Evolutionary conservation across 2,329 filamentous ascomycete genomes (phyloP).

Genomic region (Pestalotiopsis sp.): DNA sequence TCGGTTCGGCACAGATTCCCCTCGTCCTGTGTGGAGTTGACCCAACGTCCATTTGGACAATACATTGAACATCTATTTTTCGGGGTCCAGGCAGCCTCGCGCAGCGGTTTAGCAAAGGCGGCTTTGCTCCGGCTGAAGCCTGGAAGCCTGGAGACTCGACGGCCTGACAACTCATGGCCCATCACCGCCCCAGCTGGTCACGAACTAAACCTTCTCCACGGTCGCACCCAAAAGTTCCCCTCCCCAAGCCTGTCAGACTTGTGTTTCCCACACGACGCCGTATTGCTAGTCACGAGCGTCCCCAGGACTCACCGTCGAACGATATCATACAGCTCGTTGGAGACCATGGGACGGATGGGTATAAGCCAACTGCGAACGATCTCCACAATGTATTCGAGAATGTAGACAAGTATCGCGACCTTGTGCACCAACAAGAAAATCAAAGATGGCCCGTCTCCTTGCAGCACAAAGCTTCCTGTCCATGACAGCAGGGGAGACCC

Average conservation of each 20-base stretch:
- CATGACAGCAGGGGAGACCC: not conserved
- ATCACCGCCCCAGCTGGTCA: not conserved
- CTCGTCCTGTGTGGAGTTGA: constrained; percentile 5
- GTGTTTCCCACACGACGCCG: not conserved
- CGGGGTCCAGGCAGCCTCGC: not conserved
- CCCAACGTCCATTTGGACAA: not conserved
- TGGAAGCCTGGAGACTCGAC: not conserved
- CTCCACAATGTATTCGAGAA: not conserved
- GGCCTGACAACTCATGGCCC: not conserved
- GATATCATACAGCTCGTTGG: not conserved
- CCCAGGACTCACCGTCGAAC: not conserved
- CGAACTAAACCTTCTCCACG: not conserved
- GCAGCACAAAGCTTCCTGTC: not conserved
- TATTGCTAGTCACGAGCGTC: constrained; percentile 4
- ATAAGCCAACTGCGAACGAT: not conserved
- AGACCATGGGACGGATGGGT: not conserved
- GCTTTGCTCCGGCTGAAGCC: not conserved
- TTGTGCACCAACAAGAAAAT: not conserved
- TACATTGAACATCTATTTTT: not conserved
- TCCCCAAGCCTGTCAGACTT: constrained; percentile 1
- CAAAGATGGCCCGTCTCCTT: not conserved
- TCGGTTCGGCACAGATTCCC: constrained; percentile 6
- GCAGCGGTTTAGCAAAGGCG: not conserved
- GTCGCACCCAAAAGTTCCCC: not conserved
- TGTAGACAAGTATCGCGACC: not conserved